A percentile compares a stretch with the other conserved stretches of the same genome.
phyloP scores from a whole-genome alignment of 1,284 basidiomycete genomes.

The Grifola frondosa region DNA sequence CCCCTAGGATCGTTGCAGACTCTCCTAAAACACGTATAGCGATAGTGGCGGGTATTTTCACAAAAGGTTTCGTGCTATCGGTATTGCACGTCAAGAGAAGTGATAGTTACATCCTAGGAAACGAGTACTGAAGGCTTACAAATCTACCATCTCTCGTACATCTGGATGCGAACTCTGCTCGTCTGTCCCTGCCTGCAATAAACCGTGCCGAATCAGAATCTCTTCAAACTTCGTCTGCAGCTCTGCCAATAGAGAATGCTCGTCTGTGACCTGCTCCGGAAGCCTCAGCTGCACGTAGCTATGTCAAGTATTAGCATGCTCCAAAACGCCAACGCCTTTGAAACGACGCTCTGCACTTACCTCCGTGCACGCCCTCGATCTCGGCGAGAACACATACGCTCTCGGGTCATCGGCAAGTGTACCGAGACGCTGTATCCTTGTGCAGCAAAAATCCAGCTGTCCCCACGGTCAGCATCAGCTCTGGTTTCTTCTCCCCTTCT shows the following conservation, averaged over 20 bases:
- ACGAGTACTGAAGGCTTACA: too few relatives aligned
- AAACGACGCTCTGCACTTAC: conserved; percentile 18
- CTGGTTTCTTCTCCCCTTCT: not conserved
- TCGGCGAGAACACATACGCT: conserved; percentile 31
- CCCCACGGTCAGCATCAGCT: conserved; percentile 24
- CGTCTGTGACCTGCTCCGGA: conserved; percentile 22
- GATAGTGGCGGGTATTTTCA: conserved; percentile 9
- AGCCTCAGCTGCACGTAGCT: conserved; percentile 31
- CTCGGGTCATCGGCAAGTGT: conserved; percentile 26
- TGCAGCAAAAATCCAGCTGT: conserved; percentile 28
- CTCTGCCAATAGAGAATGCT: conserved; percentile 16
- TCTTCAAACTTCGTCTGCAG: conserved; percentile 30
- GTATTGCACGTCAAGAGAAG: too few relatives aligned
- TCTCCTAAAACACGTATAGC: conserved; percentile 12
- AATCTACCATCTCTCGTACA: too few relatives aligned
- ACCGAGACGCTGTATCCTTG: conserved; percentile 26
- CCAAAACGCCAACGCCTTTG: not conserved
- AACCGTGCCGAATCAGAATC: conserved; percentile 25
- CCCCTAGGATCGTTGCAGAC: conserved; percentile 7
- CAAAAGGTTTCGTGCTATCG: conserved; percentile 2
- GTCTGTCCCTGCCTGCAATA: conserved; percentile 23
- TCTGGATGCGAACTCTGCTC: conserved; percentile 9
- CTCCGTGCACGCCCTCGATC: conserved; percentile 21
- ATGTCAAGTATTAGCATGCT: not conserved
- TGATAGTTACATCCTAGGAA: too few relatives aligned